A percentile compares a stretch with the other conserved stretches of the same genome.
Conservation (phyloP, 768 basidiomycete genomes). For the Cystoderma amianthinum region DNA sequence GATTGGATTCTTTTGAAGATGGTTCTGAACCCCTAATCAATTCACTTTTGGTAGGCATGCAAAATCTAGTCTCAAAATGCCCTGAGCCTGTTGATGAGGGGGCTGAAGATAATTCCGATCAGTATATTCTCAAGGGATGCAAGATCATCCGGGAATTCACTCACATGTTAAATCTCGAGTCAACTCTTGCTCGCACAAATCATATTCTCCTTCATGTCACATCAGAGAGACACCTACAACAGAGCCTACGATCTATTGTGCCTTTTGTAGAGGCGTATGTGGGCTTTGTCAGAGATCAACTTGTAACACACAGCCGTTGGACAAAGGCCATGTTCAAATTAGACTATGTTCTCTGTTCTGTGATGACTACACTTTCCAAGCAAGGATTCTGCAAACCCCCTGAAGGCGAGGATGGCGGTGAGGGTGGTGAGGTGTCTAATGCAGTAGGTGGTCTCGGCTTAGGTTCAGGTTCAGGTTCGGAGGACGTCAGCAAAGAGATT, state of each 20-base stretch:
- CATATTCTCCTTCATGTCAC: constrained; percentile 31
- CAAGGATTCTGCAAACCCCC: constrained; percentile 93
- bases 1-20: constrained; percentile 8
- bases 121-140: constrained; percentile 46
- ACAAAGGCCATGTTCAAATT: constrained; percentile 81
- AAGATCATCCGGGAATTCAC: constrained; percentile 38
- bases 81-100: constrained; percentile 15
- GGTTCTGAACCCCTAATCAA: constrained; percentile 45
- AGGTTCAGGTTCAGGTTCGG: constrained; percentile 77
- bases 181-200: constrained; percentile 33
- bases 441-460: constrained; percentile 74
- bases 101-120: constrained; percentile 28
- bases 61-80: constrained; percentile 43
- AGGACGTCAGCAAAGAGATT: constrained; percentile 92
- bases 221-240: constrained; percentile 20
- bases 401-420: constrained; percentile 58
- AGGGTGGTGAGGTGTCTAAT: constrained; percentile 37
- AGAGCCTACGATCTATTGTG: constrained; percentile 36
- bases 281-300: constrained; percentile 46
- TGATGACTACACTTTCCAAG: constrained; percentile 65
- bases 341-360: constrained; percentile 65
- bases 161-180: constrained; percentile 37
- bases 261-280: constrained; percentile 74
- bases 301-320: constrained; percentile 56
- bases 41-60: constrained; percentile 56